These are phyloP conservation scores for Annulohypoxylon nitens DNA, from an alignment of 495 filamentous ascomycete genomes.

Conservation along the genomic window DNA sequence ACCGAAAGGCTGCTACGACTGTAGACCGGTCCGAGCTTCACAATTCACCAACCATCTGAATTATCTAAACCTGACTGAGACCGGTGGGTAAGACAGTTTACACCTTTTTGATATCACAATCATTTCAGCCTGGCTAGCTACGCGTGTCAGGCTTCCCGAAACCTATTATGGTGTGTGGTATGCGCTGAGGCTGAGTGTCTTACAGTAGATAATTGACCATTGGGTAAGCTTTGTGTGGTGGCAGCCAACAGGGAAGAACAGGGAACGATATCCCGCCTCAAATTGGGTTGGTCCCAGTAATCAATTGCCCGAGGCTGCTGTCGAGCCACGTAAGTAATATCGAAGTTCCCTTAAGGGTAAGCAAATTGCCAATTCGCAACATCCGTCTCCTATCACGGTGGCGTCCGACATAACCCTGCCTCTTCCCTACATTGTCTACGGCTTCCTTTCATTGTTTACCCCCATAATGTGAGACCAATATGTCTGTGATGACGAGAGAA, in stretches of 20 bases:
- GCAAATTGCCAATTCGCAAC: slow-evolving; percentile 25
- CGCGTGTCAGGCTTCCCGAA: slow-evolving; percentile 39
- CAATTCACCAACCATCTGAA: slow-evolving; percentile 20
- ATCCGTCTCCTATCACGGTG: slow-evolving; percentile 36
- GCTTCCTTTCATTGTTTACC: slow-evolving; percentile 7
- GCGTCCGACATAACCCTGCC: slow-evolving; percentile 29
- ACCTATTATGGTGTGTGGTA: slow-evolving; percentile 35
- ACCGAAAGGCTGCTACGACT: slow-evolving; percentile 9
- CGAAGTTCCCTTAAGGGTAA: slow-evolving; percentile 39
- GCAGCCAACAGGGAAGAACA: slow-evolving; percentile 32
- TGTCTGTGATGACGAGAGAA: slow-evolving; percentile 41
- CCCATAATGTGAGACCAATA: slow-evolving; percentile 42
- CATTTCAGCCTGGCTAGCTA: slow-evolving; percentile 38
- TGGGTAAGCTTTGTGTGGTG: slow-evolving; percentile 18
- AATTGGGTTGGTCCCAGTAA: slow-evolving; percentile 34
- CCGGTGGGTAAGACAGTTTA: slow-evolving; percentile 26
- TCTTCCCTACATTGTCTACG: slow-evolving; percentile 19
- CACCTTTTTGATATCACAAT: slow-evolving; percentile 2
- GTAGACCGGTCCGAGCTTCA: slow-evolving; percentile 16
- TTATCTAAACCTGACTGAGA: neutral
- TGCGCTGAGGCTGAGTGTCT: slow-evolving; percentile 47
- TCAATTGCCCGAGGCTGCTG: slow-evolving; percentile 41
- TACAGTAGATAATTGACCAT: slow-evolving; percentile 25
- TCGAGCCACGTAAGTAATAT: slow-evolving; percentile 47
- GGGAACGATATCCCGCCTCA: slow-evolving; percentile 12